Conservation (phyloP, 2,329 filamentous ascomycete species). For the Pyricularia pennisetigena region DNA sequence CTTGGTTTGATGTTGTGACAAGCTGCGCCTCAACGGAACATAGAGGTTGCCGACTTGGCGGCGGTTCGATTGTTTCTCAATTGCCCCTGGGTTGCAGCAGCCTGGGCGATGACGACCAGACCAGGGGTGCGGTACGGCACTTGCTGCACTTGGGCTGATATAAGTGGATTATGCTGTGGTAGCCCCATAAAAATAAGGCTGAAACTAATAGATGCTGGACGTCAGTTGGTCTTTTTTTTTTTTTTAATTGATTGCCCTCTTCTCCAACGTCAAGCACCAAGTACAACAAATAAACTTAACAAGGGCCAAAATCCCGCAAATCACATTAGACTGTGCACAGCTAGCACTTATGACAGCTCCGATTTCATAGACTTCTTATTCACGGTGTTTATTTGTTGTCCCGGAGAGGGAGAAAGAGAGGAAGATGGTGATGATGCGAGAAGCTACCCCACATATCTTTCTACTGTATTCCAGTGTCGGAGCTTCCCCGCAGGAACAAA, state of each 20-base stretch:
- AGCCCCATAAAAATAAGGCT: slow-evolving; percentile 3
- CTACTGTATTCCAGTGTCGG: not conserved
- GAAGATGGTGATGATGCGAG: too few species aligned
- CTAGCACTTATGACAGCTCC: too few species aligned
- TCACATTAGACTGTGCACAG: not conserved
- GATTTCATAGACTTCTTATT: too few species aligned
- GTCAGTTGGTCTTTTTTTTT: not conserved
- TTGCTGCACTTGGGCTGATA: not conserved
- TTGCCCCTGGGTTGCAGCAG: too few species aligned
- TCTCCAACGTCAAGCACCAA: too few species aligned
- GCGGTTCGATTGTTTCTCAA: not conserved
- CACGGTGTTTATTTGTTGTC: too few species aligned
- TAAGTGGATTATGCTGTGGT: not conserved
- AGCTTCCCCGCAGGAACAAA: not conserved
- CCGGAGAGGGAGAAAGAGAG: not conserved
- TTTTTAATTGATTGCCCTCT: not conserved
- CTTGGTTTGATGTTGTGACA: not conserved
- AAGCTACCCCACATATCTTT: not conserved
- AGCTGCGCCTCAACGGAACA: not conserved
- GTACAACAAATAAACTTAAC: too few species aligned
- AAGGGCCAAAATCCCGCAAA: not conserved
- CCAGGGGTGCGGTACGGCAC: not conserved
- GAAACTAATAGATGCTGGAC: not conserved
- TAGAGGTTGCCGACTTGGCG: not conserved
- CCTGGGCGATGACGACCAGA: not conserved